These are phyloP conservation scores for Lactarius psammicola DNA, from an alignment of 768 basidiomycete genomes.

Conservation along the genomic window DNA sequence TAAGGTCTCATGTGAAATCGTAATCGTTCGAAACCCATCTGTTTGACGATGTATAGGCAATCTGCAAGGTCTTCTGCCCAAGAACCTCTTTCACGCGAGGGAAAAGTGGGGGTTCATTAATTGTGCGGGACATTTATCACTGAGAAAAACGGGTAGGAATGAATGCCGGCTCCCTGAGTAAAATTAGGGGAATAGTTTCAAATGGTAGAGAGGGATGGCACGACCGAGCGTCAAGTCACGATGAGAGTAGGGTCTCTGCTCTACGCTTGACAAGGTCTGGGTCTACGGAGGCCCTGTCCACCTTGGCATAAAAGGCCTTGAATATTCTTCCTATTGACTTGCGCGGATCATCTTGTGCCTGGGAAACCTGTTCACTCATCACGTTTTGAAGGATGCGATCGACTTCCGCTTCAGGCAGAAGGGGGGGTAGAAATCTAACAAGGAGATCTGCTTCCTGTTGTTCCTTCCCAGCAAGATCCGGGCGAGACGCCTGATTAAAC, in stretches of 20 bases:
- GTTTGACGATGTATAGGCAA: neutral
- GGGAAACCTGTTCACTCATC: conserved; percentile 35
- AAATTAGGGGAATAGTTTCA: neutral
- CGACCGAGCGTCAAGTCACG: conserved; percentile 2
- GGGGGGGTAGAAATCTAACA: conserved; percentile 56
- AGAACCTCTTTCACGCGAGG: conserved; percentile 1
- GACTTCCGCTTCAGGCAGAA: conserved; percentile 54
- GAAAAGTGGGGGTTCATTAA: neutral
- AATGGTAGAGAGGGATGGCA: no score
- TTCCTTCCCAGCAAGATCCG: conserved; percentile 66
- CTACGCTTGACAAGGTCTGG: conserved; percentile 54
- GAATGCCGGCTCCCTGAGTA: neutral
- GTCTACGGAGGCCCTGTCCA: conserved; percentile 61
- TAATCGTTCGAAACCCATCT: neutral
- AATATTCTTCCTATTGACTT: conserved; percentile 49
- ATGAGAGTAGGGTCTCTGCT: conserved; percentile 41
- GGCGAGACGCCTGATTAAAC: conserved; percentile 55
- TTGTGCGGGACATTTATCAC: neutral
- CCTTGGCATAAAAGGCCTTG: conserved; percentile 59
- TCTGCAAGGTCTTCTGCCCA: neutral
- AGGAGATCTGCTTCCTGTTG: conserved; percentile 54
- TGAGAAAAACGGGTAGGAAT: neutral
- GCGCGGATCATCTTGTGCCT: conserved; percentile 36
- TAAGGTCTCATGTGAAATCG: conserved; percentile 5
- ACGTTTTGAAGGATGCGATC: conserved; percentile 49